phyloP scores from a whole-genome alignment of 306 rosid species.

The Prunus dulcis region DNA sequence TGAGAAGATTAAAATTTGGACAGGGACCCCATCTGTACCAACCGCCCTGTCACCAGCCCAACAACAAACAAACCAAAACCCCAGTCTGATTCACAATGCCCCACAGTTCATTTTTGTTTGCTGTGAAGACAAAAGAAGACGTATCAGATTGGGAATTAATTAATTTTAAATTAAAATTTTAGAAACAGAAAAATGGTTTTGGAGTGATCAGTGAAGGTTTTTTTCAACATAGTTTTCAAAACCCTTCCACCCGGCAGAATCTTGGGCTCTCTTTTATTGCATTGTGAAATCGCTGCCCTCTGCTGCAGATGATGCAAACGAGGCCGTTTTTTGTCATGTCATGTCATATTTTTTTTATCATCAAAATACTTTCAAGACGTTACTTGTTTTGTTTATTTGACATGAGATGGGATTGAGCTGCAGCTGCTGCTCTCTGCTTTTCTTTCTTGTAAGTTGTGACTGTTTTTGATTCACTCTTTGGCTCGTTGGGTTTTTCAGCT shows the following conservation, averaged over 20 bases:
- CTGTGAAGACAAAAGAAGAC: neutral
- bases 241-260: neutral
- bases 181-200: neutral
- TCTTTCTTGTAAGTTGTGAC: slow-evolving; percentile 1
- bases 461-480: neutral
- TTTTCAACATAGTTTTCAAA: neutral
- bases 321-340: slow-evolving; percentile 6
- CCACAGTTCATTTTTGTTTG: neutral
- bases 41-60: neutral
- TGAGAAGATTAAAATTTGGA: neutral
- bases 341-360: slow-evolving; percentile 4
- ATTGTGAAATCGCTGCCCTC: neutral
- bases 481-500: neutral
- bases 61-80: neutral
- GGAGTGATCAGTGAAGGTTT: neutral
- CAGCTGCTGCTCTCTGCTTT: neutral
- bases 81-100: neutral
- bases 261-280: neutral
- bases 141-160: neutral
- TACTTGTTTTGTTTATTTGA: neutral
- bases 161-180: neutral
- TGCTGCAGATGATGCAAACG: neutral
- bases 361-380: neutral
- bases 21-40: neutral
- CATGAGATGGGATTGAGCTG: slow-evolving; percentile 3